Evolutionary conservation across 2,329 filamentous ascomycete species (phyloP), one percentile per base, ranked within the genome.

Genomic region (Dactylellina parvicollis): DNA sequence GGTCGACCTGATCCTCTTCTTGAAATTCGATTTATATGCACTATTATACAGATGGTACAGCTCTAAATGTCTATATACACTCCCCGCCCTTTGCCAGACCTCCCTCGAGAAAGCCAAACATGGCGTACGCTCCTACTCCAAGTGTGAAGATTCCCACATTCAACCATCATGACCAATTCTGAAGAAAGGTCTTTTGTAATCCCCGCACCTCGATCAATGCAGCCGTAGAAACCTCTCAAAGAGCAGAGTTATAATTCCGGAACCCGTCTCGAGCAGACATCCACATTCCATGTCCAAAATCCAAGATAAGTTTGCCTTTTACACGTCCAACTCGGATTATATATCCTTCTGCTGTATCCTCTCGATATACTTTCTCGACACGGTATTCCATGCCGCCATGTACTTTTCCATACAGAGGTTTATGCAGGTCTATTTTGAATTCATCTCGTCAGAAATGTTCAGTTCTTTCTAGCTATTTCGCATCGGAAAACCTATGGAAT

Each of bases 321-420:
- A n/a, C n/a, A n/a, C n/a, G n/a, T n/a, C n/a, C n/a, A 22, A 18
- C 18, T 28, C 8, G 18, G n/a, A 9, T 54, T 32, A 59, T 54
- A 65, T 36, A 47, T 67, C 69, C 60, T 55, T 88, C 76, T 85
- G 84, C 80, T 89, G 87, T 81, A 88, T 81, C 77, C 86, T 85
- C 75, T 81, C 81, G 78, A 92, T 86, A 80, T 92, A 92, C 40
- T 88, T 84, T 50, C 84, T 81, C 82, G 88, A 90, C 78, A 91
- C 88, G 75, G 86, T 83, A 82, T 92, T 92, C 91, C 91, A 94
- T 9, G 90, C 86, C 30, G 85, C 83, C 84, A 93, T 91, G 84
- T 93, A 94, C 82, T 93, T 93, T 78, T 93, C 90, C 87, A 92
- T 91, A 83, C 91, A 94, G 73, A 86, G 84, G 18, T 86, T 90